phyloP scores from a whole-genome alignment of 1,284 basidiomycete genomes.

The Cystobasidium pallidum region DNA sequence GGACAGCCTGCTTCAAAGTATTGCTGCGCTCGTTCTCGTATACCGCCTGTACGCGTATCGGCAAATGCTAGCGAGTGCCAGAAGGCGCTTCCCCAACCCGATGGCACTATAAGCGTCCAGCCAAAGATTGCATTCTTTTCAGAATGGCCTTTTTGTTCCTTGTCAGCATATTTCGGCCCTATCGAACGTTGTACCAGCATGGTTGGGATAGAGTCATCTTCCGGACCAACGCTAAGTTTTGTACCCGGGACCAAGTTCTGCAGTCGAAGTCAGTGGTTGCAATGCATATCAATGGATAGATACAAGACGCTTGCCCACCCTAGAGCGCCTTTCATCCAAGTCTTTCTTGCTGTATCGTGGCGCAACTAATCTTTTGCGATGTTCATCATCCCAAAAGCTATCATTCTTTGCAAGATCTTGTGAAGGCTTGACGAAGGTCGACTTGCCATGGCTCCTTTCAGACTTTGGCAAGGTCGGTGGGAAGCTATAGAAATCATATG shows the following conservation, averaged over 20 bases:
- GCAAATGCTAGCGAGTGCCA: conserved; percentile 77
- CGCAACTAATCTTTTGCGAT: conserved; percentile 63
- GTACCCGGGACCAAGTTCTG: conserved; percentile 78
- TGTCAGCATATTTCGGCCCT: conserved; percentile 48
- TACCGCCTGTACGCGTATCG: conserved; percentile 76
- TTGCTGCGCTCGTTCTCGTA: conserved; percentile 74
- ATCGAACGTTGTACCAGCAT: conserved; percentile 78
- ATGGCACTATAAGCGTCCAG: conserved; percentile 79
- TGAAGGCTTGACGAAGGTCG: conserved; percentile 63
- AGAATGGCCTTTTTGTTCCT: conserved; percentile 9
- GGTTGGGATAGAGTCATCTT: conserved; percentile 79
- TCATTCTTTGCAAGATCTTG: conserved; percentile 65
- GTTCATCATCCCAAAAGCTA: conserved; percentile 68
- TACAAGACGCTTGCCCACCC: conserved; percentile 60
- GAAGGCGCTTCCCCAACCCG: conserved; percentile 86
- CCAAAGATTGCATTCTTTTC: conserved; percentile 64
- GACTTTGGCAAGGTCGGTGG: conserved; percentile 73
- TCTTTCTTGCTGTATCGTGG: conserved; percentile 80
- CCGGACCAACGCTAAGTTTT: conserved; percentile 65
- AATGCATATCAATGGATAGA: not conserved
- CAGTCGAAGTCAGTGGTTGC: not conserved
- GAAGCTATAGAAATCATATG: conserved; percentile 62
- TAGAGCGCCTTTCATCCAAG: conserved; percentile 73
- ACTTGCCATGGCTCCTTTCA: conserved; percentile 51
- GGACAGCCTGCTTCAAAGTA: conserved; percentile 73